phyloP scores from a whole-genome alignment of 495 filamentous ascomycete genomes.

The Xylaria scruposa region DNA sequence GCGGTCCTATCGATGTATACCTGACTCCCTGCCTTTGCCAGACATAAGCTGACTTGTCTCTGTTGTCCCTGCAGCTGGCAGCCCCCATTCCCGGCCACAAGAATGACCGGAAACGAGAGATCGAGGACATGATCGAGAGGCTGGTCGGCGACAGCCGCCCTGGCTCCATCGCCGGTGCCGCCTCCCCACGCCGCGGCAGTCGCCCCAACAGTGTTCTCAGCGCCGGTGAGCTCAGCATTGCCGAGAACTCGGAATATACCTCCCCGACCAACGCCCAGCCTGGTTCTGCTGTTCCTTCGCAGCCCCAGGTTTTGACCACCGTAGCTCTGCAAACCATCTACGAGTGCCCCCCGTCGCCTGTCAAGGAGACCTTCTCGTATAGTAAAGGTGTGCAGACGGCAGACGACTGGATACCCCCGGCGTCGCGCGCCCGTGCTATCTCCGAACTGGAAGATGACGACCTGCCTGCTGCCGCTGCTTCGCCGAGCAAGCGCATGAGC shows the following conservation, averaged over 20 bases:
- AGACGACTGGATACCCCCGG: conserved; percentile 66
- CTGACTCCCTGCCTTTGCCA: conserved; percentile 14
- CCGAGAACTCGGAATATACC: conserved; percentile 66
- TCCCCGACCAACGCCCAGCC: conserved; percentile 47
- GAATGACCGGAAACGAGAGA: conserved; percentile 71
- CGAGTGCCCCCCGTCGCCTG: conserved; percentile 74
- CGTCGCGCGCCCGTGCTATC: conserved; percentile 46
- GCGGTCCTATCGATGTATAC: conserved; percentile 57
- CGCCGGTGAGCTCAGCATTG: conserved; percentile 72
- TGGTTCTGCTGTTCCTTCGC: conserved; percentile 28
- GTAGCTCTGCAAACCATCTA: conserved; percentile 73
- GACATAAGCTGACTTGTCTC: conserved; percentile 33
- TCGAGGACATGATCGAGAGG: conserved; percentile 81
- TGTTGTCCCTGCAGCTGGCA: conserved; percentile 58
- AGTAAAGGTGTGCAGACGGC: conserved; percentile 94
- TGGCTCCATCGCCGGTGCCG: conserved; percentile 69
- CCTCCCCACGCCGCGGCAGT: conserved; percentile 72
- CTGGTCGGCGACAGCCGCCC: conserved; percentile 80
- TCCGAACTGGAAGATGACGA: conserved; percentile 66
- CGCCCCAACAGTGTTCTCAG: conserved; percentile 86
- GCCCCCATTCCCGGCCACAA: conserved; percentile 72
- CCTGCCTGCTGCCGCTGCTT: conserved; percentile 46
- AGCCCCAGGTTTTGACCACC: conserved; percentile 60
- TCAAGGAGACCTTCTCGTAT: conserved; percentile 87
- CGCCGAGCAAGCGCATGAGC: conserved; percentile 71